Evolutionary conservation across 2,329 filamentous ascomycete species (phyloP), one percentile per base, ranked within the genome.

Genomic region (Diaporthe capsici): DNA sequence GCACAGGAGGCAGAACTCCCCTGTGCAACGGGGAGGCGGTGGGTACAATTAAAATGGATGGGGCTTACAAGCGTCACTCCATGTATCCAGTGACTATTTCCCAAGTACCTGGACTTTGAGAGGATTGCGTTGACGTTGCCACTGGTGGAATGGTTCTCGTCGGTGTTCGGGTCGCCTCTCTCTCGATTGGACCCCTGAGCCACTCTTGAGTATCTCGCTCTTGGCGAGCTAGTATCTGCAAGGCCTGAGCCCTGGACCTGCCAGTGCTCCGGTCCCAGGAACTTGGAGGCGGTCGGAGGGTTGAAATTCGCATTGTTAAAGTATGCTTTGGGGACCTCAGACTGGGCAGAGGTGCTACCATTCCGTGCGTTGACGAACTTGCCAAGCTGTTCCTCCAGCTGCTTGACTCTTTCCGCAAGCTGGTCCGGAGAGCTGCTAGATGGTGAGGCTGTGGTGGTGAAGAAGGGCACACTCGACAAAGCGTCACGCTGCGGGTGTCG

Each of bases 61-160:
- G n/a, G 44, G 76, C 85, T 80, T 79, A 90, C 88, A 60, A 89
- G 77, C 0, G 83, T 78, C 15, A 88, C 80, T 2, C 84, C 84
- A 75, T 88, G 89, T n/a, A 90, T 85, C 87, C 89, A 91, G 78
- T 91, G 89, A 42, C 88, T 90, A 78, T 87, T 87, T 0, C 90
- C 90, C 78, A 91, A 90, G 1, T 91, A 79, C 0, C 90, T 85
- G 0, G 87, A 88, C 79, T 92, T 92, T 76, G 72, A 67, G 58
- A 90, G 88, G 28, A 86, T 84, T 12, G 90, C 81, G n/a, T 85
- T 85, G 10, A 86, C 86, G 2, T 81, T 82, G 0, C 87, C 83
- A 0, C 80, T 79, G 4, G 57, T 34, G 1, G 51, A 60, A 31
- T 4, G 15, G 49, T 37, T 51, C n/a, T 71, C 58, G 5, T 49